Conservation (phyloP, 305 asterid genomes). For the Salvia sclarea region DNA sequence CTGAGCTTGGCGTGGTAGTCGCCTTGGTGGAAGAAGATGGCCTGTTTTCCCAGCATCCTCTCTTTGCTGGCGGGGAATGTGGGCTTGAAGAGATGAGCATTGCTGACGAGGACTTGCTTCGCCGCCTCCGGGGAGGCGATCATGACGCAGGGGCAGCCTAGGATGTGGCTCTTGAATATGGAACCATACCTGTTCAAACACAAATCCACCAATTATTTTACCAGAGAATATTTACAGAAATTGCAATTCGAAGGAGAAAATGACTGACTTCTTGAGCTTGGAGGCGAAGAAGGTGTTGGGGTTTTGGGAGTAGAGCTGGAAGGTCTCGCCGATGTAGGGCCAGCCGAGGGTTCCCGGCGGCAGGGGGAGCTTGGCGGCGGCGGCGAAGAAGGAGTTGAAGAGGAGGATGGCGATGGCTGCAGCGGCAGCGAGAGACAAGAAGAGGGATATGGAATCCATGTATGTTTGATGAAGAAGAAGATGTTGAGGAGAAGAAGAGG, state of each 20-base stretch:
- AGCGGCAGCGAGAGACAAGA: slow-evolving; percentile 28
- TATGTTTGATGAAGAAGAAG: not conserved
- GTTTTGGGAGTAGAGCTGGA: slow-evolving; percentile 79
- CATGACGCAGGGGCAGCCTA: slow-evolving; percentile 95
- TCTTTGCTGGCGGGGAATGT: slow-evolving; percentile 96
- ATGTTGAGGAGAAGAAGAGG: slow-evolving; percentile 14
- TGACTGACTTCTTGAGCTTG: slow-evolving; percentile 86
- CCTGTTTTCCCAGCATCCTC: slow-evolving; percentile 91
- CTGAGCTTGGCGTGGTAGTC: slow-evolving; percentile 78
- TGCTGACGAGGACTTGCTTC: slow-evolving; percentile 67
- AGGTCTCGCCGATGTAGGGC: slow-evolving; percentile 91
- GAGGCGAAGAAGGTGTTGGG: slow-evolving; percentile 84
- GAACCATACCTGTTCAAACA: slow-evolving; percentile 67
- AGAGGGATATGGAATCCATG: slow-evolving; percentile 52
- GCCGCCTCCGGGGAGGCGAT: slow-evolving; percentile 85
- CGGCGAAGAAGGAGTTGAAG: slow-evolving; percentile 36
- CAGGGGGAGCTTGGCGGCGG: slow-evolving; percentile 49
- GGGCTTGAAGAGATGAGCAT: slow-evolving; percentile 86
- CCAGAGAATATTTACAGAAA: too few species aligned
- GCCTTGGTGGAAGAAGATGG: slow-evolving; percentile 89
- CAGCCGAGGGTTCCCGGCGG: slow-evolving; percentile 96
- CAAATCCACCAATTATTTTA: too few species aligned
- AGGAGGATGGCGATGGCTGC: slow-evolving; percentile 36
- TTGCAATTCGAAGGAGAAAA: too few species aligned
- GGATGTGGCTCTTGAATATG: slow-evolving; percentile 81